These are phyloP conservation scores for Penicillium vulpinum DNA, from an alignment of 2,329 filamentous ascomycete species.

Conservation along the genomic window DNA sequence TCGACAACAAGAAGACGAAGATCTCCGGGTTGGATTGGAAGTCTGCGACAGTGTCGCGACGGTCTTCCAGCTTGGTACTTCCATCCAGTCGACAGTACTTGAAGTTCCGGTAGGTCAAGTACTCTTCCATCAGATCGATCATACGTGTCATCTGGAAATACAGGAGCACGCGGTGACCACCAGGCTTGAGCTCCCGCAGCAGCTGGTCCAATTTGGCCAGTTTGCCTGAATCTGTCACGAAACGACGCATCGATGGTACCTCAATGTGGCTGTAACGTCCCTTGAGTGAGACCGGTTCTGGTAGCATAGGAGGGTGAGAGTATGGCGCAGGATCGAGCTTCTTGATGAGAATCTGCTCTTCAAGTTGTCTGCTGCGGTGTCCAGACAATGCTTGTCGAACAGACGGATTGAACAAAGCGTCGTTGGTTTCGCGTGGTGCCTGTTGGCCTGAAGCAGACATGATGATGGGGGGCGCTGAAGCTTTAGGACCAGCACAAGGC, in stretches of 20 bases:
- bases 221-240: slow-evolving; percentile 97
- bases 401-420: slow-evolving; percentile 73
- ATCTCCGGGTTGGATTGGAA: slow-evolving; percentile 95
- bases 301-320: slow-evolving; percentile 70
- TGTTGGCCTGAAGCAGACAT: slow-evolving; percentile 71
- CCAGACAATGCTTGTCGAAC: slow-evolving; percentile 77
- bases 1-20: slow-evolving; percentile 95
- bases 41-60: slow-evolving; percentile 91
- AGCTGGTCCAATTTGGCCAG: slow-evolving; percentile 86
- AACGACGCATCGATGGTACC: slow-evolving; percentile 94
- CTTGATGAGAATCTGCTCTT: slow-evolving; percentile 71
- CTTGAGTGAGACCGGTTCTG: slow-evolving; percentile 76
- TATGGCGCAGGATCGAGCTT: slow-evolving; percentile 61
- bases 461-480: slow-evolving; percentile 81
- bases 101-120: slow-evolving; percentile 97
- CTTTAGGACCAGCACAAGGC: slow-evolving; percentile 73
- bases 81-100: slow-evolving; percentile 96
- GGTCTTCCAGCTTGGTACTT: slow-evolving; percentile 94
- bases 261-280: slow-evolving; percentile 84
- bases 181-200: slow-evolving; percentile 85
- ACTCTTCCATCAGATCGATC: slow-evolving; percentile 99
- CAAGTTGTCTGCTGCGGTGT: slow-evolving; percentile 58
- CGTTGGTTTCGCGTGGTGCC: slow-evolving; percentile 62
- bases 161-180: slow-evolving; percentile 86
- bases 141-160: slow-evolving; percentile 99